Conservation (phyloP, 441 rosid genomes). For the Euphorbia corollata region DNA sequence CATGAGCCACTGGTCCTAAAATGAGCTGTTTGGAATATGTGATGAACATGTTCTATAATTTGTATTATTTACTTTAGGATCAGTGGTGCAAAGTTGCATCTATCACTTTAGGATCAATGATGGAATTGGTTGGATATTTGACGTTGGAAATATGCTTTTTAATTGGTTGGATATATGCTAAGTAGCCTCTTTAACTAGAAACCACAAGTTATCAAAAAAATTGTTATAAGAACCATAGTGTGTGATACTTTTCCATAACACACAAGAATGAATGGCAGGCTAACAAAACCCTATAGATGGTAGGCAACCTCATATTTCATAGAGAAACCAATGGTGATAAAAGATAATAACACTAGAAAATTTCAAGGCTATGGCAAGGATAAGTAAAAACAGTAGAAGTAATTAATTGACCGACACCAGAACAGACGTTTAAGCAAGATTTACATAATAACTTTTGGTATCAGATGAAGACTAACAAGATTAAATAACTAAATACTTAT, state of each 20-base stretch:
- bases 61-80: no score
- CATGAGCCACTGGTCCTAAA: no score
- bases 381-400: neutral
- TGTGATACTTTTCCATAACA: neutral
- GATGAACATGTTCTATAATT: no score
- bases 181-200: constrained; percentile 5
- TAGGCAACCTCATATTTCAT: neutral
- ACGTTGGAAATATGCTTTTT: no score
- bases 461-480: neutral
- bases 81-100: no score
- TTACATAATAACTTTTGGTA: neutral
- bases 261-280: neutral
- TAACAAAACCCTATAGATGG: neutral
- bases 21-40: no score
- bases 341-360: neutral
- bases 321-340: neutral
- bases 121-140: no score
- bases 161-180: neutral
- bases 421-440: neutral
- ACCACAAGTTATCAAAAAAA: neutral
- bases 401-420: neutral
- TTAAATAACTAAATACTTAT: no score
- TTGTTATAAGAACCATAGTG: neutral
- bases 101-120: no score
- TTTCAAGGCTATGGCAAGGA: neutral